These are phyloP conservation scores for Fonsecaea erecta DNA, from an alignment of 2,329 filamentous ascomycete genomes.

Conservation along the genomic window DNA sequence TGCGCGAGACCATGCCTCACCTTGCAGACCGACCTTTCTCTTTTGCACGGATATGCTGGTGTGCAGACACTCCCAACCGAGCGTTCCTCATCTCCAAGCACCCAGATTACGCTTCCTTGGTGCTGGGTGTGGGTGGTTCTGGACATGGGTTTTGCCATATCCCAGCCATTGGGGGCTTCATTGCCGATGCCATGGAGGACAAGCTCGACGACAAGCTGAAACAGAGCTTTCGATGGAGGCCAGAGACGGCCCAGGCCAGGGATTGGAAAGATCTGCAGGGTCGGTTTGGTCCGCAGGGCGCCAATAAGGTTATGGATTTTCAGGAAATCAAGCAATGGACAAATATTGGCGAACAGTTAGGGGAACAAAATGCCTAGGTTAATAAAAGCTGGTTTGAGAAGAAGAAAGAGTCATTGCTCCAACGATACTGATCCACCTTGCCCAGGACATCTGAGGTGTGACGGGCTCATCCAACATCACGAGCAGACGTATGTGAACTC, in stretches of 20 bases:
- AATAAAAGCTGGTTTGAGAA: neutral
- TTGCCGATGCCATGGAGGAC: slow-evolving; percentile 55
- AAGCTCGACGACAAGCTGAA: slow-evolving; percentile 50
- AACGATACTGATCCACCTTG: neutral
- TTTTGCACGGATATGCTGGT: slow-evolving; percentile 62
- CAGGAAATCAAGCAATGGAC: slow-evolving; percentile 51
- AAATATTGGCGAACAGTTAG: slow-evolving; percentile 14
- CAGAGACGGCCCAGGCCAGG: slow-evolving; percentile 53
- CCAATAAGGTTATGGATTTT: slow-evolving; percentile 56
- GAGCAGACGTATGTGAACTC: neutral
- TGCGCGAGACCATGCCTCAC: slow-evolving; percentile 59
- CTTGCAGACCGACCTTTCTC: slow-evolving; percentile 55
- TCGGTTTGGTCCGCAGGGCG: slow-evolving; percentile 50
- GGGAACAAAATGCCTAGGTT: neutral
- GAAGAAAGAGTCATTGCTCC: neutral
- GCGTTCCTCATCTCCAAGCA: slow-evolving; percentile 59
- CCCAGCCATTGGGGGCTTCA: slow-evolving; percentile 56
- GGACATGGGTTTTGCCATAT: slow-evolving; percentile 61
- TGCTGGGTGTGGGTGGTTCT: slow-evolving; percentile 57
- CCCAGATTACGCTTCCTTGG: slow-evolving; percentile 49
- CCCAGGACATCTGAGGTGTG: neutral
- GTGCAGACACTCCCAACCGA: slow-evolving; percentile 60
- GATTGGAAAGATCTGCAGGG: slow-evolving; percentile 57
- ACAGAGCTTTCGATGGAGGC: slow-evolving; percentile 56
- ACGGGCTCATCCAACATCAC: too few relatives aligned